Evolutionary conservation across 495 filamentous ascomycete species (phyloP).

Genomic region (Pyrenula aspistea): DNA sequence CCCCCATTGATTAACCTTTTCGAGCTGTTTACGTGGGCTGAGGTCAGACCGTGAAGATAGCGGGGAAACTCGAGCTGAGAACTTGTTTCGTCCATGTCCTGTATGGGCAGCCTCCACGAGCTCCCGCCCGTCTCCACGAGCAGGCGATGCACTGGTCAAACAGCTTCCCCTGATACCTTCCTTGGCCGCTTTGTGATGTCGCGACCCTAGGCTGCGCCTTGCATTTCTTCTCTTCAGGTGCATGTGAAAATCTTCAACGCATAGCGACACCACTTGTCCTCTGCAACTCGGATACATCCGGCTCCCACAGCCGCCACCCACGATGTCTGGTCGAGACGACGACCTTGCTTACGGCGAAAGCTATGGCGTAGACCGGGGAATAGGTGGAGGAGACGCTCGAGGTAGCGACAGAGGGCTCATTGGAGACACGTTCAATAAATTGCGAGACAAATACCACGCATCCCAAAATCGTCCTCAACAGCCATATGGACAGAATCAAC

Average conservation of each 20-base stretch:
- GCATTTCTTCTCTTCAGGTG: no score
- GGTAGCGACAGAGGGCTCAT: slow-evolving; percentile 38
- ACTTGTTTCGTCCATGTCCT: background rate
- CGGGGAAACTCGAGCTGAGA: background rate
- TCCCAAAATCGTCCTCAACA: slow-evolving; percentile 11
- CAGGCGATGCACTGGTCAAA: background rate
- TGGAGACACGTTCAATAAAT: slow-evolving; percentile 39
- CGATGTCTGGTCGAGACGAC: slow-evolving; percentile 36
- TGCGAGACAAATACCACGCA: slow-evolving; percentile 26
- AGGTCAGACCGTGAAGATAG: background rate
- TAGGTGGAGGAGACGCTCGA: slow-evolving; percentile 12
- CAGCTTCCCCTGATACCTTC: background rate
- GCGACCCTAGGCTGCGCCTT: no score
- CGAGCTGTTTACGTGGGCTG: background rate
- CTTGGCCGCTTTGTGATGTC: no score
- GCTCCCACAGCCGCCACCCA: background rate
- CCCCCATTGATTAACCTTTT: no score
- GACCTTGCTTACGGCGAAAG: slow-evolving; percentile 45
- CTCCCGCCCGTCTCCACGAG: background rate
- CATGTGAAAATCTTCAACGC: no score
- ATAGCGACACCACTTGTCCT: background rate
- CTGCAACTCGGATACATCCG: background rate
- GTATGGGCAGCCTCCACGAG: background rate
- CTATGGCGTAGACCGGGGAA: slow-evolving; percentile 19
- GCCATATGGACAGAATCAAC: slow-evolving; percentile 8